These are phyloP conservation scores for Sarocladium strictum DNA, from an alignment of 2,329 filamentous ascomycete species.

Conservation along the genomic window DNA sequence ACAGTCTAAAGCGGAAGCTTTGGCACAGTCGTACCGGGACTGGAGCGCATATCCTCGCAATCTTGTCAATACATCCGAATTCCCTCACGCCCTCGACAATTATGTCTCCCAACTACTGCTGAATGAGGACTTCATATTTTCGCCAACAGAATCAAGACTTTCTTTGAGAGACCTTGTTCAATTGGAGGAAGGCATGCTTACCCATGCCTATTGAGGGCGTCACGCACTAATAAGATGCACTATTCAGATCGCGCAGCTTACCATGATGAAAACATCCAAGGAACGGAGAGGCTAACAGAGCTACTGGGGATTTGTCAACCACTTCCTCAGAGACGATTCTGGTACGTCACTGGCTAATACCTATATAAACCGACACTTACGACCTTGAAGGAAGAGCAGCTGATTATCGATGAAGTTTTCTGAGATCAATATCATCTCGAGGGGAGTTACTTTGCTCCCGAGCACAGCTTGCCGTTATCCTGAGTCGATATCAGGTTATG, in stretches of 20 bases:
- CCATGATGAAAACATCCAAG: not conserved
- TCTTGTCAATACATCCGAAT: too few relatives aligned
- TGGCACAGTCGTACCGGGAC: too few relatives aligned
- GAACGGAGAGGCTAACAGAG: not conserved
- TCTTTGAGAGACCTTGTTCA: too few relatives aligned
- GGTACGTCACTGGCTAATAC: not conserved
- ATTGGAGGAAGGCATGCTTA: not conserved
- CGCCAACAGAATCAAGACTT: too few relatives aligned
- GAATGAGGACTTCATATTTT: too few relatives aligned
- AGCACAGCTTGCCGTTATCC: not conserved
- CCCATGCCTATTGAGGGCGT: not conserved
- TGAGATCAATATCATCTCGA: not conserved
- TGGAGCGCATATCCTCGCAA: too few relatives aligned
- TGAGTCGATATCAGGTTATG: slow-evolving; percentile 5
- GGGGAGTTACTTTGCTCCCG: not conserved
- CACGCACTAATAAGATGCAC: not conserved
- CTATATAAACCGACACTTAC: not conserved
- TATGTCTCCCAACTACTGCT: too few relatives aligned
- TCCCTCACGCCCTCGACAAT: too few relatives aligned
- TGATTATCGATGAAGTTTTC: not conserved
- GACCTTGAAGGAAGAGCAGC: too few relatives aligned
- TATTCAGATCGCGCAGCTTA: not conserved
- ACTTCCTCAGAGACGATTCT: not conserved
- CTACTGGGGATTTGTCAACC: not conserved
- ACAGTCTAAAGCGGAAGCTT: too few relatives aligned